phyloP scores from a whole-genome alignment of 768 basidiomycete species.

The Mycena amicta region DNA sequence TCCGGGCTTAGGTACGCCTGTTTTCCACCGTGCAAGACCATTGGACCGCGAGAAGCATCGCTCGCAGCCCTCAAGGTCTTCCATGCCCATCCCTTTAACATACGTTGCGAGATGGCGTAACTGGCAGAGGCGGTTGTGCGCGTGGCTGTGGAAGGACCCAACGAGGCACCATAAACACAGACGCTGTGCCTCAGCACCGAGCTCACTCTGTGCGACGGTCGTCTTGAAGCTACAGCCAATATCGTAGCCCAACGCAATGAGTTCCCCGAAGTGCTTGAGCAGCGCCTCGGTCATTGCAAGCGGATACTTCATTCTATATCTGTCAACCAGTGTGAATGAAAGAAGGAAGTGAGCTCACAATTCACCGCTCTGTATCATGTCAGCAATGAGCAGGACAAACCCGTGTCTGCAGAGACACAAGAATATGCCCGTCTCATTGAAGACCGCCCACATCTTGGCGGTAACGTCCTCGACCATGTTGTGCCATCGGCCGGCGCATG shows the following conservation, averaged over 20 bases:
- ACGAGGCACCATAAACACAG: neutral
- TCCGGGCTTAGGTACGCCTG: too few species aligned
- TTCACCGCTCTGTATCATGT: conserved; percentile 40
- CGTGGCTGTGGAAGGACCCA: conserved; percentile 15
- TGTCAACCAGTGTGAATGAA: neutral
- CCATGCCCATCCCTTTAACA: conserved; percentile 5
- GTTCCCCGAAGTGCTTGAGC: neutral
- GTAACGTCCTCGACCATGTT: conserved; percentile 7
- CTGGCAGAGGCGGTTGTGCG: conserved; percentile 17
- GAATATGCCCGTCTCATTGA: conserved; percentile 42
- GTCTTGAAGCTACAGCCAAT: conserved; percentile 20
- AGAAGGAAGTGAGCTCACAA: conserved; percentile 30
- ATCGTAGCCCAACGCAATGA: conserved; percentile 12
- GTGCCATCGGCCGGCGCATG: conserved; percentile 3
- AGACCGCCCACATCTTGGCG: conserved; percentile 38
- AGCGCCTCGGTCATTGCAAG: conserved; percentile 9
- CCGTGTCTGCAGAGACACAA: conserved; percentile 38
- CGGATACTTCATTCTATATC: conserved; percentile 11
- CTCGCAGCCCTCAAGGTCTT: conserved; percentile 21
- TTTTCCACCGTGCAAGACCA: conserved; percentile 3
- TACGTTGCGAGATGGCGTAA: conserved; percentile 14
- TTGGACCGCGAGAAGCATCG: conserved; percentile 11
- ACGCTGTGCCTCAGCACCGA: neutral
- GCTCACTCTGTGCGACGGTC: conserved; percentile 1
- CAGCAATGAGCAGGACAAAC: conserved; percentile 31